A percentile compares a stretch with the other conserved stretches of the same genome.
Conservation (phyloP, 2,329 filamentous ascomycete genomes). For the Lecanoromycetidae sp. region DNA sequence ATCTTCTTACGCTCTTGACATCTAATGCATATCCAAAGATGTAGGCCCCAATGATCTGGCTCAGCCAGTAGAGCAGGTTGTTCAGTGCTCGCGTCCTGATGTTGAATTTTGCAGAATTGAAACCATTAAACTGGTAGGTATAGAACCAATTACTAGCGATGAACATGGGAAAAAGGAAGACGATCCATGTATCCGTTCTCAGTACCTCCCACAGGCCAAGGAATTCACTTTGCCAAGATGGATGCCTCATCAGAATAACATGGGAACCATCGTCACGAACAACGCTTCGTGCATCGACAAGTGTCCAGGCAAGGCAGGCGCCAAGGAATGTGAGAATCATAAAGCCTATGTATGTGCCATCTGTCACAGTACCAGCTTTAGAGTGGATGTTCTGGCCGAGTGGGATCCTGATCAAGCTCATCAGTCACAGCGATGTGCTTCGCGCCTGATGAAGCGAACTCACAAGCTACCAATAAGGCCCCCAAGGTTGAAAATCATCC, state of each 20-base stretch:
- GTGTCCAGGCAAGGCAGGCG: conserved; percentile 54
- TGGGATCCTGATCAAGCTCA: conserved; percentile 26
- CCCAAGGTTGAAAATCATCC: conserved; percentile 90
- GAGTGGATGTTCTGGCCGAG: conserved; percentile 36
- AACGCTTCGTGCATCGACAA: conserved; percentile 61
- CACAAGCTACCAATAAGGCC: conserved; percentile 71
- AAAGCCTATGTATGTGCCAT: conserved; percentile 82
- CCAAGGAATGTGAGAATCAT: conserved; percentile 69
- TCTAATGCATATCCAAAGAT: conserved; percentile 64
- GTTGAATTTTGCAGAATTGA: conserved; percentile 61
- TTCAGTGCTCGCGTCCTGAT: conserved; percentile 66
- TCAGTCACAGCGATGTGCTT: no score
- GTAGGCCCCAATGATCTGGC: conserved; percentile 65
- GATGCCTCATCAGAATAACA: conserved; percentile 83
- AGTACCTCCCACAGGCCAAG: conserved; percentile 64
- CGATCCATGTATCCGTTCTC: conserved; percentile 56
- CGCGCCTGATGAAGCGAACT: conserved; percentile 21
- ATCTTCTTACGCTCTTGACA: conserved; percentile 45
- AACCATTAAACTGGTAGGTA: conserved; percentile 63
- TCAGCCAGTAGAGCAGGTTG: conserved; percentile 63
- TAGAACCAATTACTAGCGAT: conserved; percentile 70
- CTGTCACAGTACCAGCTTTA: conserved; percentile 33
- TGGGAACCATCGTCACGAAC: conserved; percentile 64
- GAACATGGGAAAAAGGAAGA: conserved; percentile 72
- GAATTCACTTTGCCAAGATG: conserved; percentile 71